Base-by-base conservation (phyloP, 2,329 filamentous ascomycete species). In the Drechslerella stenobrocha region DNA sequence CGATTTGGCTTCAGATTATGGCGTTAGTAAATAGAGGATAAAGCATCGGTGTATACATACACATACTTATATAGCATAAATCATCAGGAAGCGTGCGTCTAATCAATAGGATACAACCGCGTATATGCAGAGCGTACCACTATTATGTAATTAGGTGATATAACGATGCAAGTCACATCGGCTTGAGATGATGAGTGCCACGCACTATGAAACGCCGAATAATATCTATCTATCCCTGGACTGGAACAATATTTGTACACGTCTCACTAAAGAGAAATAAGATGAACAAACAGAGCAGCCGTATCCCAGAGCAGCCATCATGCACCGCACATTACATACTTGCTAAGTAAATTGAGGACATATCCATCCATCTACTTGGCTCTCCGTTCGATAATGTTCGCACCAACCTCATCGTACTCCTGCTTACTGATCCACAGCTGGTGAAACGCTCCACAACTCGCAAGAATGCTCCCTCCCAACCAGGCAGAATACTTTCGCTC, bases 391-490 rank as follows among this genome's bases (percentile, higher is more conserved):
- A 70, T 65, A 20, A 64, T 65, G 70, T 84, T 84, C 3, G 86
- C 80, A 24, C 93, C 93, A 76, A 96, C 91, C 80, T 98, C 95
- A 71, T 96, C 90, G 74, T 96, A 97, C 80, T 98, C 93, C 81
- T 96, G 95, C 77, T 86, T 89, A 22, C 87, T 92, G 73, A 98
- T 95, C 93, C 93, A 98, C 88, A 98, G 92, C 80, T 98, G 93
- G 79, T 98, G 93, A 79, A 98, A 98, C 11, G 91, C 96, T 7
- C 95, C 95, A 78, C 98, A 77, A 77, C 91, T 96, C 4, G 89
- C 91, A 72, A 98, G 80, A 73, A 98, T 96, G 77, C 90, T 96
- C 45, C 93, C 93, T 46, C 95, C 93, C 72, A 98, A 90, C 92
- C 93, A 98, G 50, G 89, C 86, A 20, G 89, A 91, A 77, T 95